Conservation (phyloP, 306 rosid genomes). For the Dicorynia guianensis region DNA sequence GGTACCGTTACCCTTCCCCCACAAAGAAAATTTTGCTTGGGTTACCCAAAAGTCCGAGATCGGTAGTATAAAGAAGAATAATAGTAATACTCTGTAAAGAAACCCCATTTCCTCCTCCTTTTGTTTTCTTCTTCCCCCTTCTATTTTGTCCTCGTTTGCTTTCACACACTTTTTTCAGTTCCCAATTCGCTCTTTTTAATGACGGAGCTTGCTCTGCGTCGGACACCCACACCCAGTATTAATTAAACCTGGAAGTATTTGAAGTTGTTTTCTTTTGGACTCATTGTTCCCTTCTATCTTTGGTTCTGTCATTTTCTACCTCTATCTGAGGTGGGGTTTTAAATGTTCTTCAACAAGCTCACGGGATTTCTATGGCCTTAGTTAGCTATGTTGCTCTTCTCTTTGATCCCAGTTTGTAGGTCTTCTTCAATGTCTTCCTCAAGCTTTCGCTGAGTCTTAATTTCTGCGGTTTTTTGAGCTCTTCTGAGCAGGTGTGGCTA, state of each 20-base stretch:
- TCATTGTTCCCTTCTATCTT: slow-evolving; percentile 17
- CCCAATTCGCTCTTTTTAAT: slow-evolving; percentile 29
- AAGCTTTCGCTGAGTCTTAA: neutral
- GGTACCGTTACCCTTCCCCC: too few species aligned
- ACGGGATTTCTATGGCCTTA: slow-evolving; percentile 66
- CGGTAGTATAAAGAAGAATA: too few species aligned
- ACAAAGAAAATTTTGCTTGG: too few species aligned
- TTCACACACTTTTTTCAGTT: neutral
- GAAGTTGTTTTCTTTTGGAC: slow-evolving; percentile 25
- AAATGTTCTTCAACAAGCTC: slow-evolving; percentile 53
- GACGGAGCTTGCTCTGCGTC: slow-evolving; percentile 38
- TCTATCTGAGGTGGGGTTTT: slow-evolving; percentile 49
- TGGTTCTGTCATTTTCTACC: slow-evolving; percentile 38
- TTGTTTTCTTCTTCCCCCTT: slow-evolving; percentile 40
- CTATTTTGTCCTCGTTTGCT: slow-evolving; percentile 54
- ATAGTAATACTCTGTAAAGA: too few species aligned
- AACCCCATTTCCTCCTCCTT: slow-evolving; percentile 1
- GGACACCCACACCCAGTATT: slow-evolving; percentile 3
- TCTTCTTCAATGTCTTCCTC: slow-evolving; percentile 6
- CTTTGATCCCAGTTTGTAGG: slow-evolving; percentile 42
- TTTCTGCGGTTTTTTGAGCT: neutral
- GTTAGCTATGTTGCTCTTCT: neutral
- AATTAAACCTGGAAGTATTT: slow-evolving; percentile 30
- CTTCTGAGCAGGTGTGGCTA: slow-evolving; percentile 39
- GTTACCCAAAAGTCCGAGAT: too few species aligned